Conservation (phyloP, 768 basidiomycete species). For the Mycena chlorophos region DNA sequence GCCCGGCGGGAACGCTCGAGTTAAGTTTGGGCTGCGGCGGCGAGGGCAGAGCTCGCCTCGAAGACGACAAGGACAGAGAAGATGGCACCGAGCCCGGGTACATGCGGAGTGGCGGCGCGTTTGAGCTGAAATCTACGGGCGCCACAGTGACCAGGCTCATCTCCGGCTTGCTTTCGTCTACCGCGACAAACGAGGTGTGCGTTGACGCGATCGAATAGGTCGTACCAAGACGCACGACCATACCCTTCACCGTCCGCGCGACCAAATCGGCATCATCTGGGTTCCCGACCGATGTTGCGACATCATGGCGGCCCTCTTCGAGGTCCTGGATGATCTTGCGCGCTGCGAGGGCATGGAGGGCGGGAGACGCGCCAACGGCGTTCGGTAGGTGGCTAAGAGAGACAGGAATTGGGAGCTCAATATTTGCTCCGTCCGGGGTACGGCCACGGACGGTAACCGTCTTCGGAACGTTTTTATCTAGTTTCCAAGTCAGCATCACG, state of each 20-base stretch:
- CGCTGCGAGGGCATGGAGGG: constrained; percentile 16
- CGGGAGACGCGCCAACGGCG: constrained; percentile 7
- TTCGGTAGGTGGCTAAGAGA: constrained; percentile 17
- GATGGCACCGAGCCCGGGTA: not conserved
- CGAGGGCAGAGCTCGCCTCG: too few relatives aligned
- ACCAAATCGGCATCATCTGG: constrained; percentile 14
- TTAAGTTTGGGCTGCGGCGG: too few relatives aligned
- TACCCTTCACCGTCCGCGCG: constrained; percentile 11
- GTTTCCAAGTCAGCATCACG: not conserved
- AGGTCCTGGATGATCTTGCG: constrained; percentile 21
- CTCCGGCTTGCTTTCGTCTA: constrained; percentile 5
- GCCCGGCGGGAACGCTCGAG: too few relatives aligned
- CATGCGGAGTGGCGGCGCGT: not conserved
- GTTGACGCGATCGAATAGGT: constrained; percentile 8
- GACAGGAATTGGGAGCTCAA: constrained; percentile 16
- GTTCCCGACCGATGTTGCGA: constrained; percentile 1
- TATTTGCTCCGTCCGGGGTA: constrained; percentile 12
- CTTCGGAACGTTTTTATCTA: constrained; percentile 20
- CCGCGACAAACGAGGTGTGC: constrained; percentile 4
- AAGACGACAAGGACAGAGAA: too few relatives aligned
- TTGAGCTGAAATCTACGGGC: not conserved
- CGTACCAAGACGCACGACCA: constrained; percentile 4
- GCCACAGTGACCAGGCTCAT: not conserved
- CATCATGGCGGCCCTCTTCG: constrained; percentile 19
- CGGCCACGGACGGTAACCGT: constrained; percentile 17